Conservation (phyloP, 768 basidiomycete species). For the Trichaptum fuscoviolaceum region DNA sequence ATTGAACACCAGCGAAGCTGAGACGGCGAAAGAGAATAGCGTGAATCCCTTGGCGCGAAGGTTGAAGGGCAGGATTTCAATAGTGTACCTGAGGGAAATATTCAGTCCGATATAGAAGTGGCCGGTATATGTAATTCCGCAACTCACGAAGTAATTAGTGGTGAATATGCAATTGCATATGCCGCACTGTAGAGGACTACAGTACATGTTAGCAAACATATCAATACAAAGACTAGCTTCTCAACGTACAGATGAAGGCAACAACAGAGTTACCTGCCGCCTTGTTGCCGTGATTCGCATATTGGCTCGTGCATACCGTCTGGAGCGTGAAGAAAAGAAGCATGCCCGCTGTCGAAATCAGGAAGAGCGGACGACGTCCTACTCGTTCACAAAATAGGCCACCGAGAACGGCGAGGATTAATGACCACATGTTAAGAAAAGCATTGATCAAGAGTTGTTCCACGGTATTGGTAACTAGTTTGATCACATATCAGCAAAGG, state of each 20-base stretch:
- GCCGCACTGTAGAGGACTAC: constrained; percentile 17
- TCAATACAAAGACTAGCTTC: constrained; percentile 1
- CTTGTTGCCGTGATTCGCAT: constrained; percentile 33
- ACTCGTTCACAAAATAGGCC: constrained; percentile 27
- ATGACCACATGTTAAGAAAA: constrained; percentile 21
- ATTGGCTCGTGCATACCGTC: constrained; percentile 59
- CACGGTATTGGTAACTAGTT: constrained; percentile 6
- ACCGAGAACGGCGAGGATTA: constrained; percentile 23
- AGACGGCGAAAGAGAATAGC: constrained; percentile 33
- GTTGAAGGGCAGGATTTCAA: constrained; percentile 38
- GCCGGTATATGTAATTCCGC: constrained; percentile 23
- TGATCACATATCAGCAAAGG: constrained; percentile 4
- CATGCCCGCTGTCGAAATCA: constrained; percentile 27
- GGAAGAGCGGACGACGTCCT: constrained; percentile 19
- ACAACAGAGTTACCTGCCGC: constrained; percentile 21
- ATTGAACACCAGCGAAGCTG: constrained; percentile 35
- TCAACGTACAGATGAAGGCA: constrained; percentile 26
- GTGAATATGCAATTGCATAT: constrained; percentile 16
- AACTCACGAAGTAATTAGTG: constrained; percentile 6
- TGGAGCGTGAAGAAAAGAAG: constrained; percentile 38
- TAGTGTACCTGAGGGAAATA: constrained; percentile 34
- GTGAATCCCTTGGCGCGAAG: constrained; percentile 37
- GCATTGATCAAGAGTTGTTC: constrained; percentile 13
- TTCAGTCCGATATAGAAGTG: constrained; percentile 15
- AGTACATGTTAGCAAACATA: not conserved